Base-by-base conservation (phyloP, 306 rosid species). In the Cercis canadensis region DNA sequence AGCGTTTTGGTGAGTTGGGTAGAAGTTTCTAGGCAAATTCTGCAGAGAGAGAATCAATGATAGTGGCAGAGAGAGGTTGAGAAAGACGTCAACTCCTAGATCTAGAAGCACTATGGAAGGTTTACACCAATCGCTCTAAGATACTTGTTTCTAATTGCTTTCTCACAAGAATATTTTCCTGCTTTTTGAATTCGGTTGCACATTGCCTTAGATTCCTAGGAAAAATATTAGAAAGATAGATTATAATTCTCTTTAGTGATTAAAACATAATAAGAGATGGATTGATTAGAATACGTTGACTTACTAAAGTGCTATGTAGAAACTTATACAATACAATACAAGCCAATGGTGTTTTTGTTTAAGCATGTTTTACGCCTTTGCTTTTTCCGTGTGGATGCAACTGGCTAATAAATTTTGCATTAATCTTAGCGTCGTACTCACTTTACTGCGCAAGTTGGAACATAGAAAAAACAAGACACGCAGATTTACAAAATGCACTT, bases 21-120 rank as follows among this genome's bases (percentile, higher is more conserved):
- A 46, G 78, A 78, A 82, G 65, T 70, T 74, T 74, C 83, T 9
- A 45, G 62, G 86, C 31, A 70, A 65, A 41, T 11, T 56, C 43
- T 6, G 45, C 37, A 34, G n/a, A n/a, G 29, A 39, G 7, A 64
- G 46, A 49, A 52, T 47, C 60, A 43, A 10, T 12, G 14, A 36
- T 2, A 7, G 41, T 69, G 61, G 52, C n/a, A 58, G 68, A 52
- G 53, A 67, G 62, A 34, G 13, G 63, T 58, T 15, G 75, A 71
- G 9, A 0, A 31, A 24, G 74, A 11, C 2, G 62, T 67, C 75
- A 65, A 57, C 60, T 57, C 0, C 57, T 19, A 14, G 6, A 32
- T 32, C 18, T 14, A 4, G 9, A 5, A 41, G 9, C 13, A 53
- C 37, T 8, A 4, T 8, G 49, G 18, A 74, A 65, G 18, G 18